Percentiles rank a stretch among this genome's conserved stretches.
phyloP scores from a whole-genome alignment of 2,329 filamentous ascomycete genomes.

The Hypoxylon sp. region DNA sequence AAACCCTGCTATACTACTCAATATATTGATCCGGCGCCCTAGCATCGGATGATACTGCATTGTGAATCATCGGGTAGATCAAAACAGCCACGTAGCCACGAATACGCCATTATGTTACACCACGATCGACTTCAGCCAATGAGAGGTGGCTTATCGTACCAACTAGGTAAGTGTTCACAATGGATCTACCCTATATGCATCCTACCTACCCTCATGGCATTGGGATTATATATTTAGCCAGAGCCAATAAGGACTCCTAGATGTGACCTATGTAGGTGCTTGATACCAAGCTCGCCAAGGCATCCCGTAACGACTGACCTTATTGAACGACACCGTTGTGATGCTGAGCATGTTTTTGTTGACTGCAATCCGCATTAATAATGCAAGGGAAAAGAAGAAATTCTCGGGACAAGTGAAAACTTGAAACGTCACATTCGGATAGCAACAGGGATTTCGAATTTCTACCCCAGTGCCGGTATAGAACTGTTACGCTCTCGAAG shows the following conservation, averaged over 20 bases:
- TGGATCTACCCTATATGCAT: not conserved
- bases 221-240: not conserved
- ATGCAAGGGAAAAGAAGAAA: not conserved
- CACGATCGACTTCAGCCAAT: not conserved
- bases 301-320: not conserved
- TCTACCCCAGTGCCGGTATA: not conserved
- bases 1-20: not conserved
- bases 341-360: not conserved
- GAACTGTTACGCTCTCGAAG: no score
- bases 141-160: not conserved
- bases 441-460: not conserved
- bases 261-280: not conserved
- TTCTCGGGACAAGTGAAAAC: not conserved
- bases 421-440: not conserved
- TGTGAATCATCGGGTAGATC: not conserved
- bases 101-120: constrained; percentile 2
- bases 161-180: constrained; percentile 1
- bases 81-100: not conserved
- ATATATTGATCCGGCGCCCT: not conserved
- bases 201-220: not conserved
- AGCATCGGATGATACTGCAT: not conserved
- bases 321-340: not conserved
- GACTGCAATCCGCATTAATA: not conserved
- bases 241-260: not conserved
- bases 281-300: not conserved